A percentile compares a stretch with the other conserved stretches of the same genome.
Conservation (phyloP, 1,139 yeast species). For the Blastobotrys arbuscula region DNA sequence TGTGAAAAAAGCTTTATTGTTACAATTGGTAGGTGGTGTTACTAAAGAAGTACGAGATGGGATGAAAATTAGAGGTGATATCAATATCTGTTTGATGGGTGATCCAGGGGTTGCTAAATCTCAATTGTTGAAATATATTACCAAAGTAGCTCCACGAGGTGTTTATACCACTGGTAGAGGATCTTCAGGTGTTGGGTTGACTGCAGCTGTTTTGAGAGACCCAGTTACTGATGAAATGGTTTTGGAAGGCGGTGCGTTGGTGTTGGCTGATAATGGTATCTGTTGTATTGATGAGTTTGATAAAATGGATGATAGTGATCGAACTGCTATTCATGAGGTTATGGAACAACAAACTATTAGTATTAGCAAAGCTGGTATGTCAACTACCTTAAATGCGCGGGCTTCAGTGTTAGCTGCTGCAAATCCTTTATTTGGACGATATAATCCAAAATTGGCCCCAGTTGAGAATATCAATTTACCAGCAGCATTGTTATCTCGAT, state of each 20-base stretch:
- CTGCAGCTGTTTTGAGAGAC: slow-evolving; percentile 98
- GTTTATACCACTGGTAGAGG: slow-evolving; percentile 99
- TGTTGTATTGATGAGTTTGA: slow-evolving; percentile 99
- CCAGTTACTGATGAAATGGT: slow-evolving; percentile 99
- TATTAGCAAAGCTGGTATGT: slow-evolving; percentile 96
- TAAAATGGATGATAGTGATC: slow-evolving; percentile 95
- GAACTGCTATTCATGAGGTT: slow-evolving; percentile 98
- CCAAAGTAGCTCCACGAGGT: slow-evolving; percentile 93
- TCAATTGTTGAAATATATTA: slow-evolving; percentile 84
- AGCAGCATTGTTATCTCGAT: slow-evolving; percentile 92
- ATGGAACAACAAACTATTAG: slow-evolving; percentile 99
- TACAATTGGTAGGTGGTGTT: slow-evolving; percentile 90
- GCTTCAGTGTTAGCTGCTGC: slow-evolving; percentile 97
- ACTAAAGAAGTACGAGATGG: slow-evolving; percentile 95
- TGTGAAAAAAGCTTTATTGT: slow-evolving; percentile 81
- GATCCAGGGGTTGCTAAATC: slow-evolving; percentile 99
- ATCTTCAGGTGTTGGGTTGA: slow-evolving; percentile 97
- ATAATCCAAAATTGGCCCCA: slow-evolving; percentile 85
- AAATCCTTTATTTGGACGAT: slow-evolving; percentile 92
- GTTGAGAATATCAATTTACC: slow-evolving; percentile 94
- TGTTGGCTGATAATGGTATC: slow-evolving; percentile 94
- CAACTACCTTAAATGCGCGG: slow-evolving; percentile 93
- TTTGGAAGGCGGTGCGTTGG: slow-evolving; percentile 97
- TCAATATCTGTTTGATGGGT: slow-evolving; percentile 95
- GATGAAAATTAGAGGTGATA: slow-evolving; percentile 94